Base-by-base conservation (phyloP, 2,329 filamentous ascomycete genomes). In the Beauveria bassiana region DNA sequence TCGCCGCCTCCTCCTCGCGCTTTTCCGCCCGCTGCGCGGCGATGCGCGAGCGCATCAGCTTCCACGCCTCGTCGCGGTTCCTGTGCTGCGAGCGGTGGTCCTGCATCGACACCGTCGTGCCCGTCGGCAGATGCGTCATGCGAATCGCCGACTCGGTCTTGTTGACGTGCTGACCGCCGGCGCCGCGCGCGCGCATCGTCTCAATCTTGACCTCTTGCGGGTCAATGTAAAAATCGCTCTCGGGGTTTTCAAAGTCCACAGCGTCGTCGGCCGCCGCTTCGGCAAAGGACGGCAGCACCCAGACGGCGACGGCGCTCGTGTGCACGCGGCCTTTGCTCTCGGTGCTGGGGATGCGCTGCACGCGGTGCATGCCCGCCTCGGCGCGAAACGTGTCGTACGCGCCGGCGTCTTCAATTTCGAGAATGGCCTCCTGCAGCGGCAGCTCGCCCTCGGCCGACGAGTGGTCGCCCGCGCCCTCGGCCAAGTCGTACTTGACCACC, bases 151-250 rank as follows among this genome's bases (percentile, higher is more conserved):
- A 96, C 77, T 99, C 95, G 0, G 95, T 99, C 73, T 93, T 97
- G 77, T 99, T 99, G 71, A 99, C 95, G 75, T 99, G 95, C 77
- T 99, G 95, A 1, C 95, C 95, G 38, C 95, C 95, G 0, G 95
- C 93, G 63, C 95, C 95, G 51, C 91, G 81, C 0, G 95, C 92
- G 18, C 93, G 84, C 93, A 98, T 96, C 64, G 92, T 91, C 71
- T 99, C 95, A 22, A 85, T 80, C 57, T 82, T 82, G 26, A 99
- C 91, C 63, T 99, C 93, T 64, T 86, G 82, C 6, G 90, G 86
- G 70, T 96, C 86, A 63, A 99, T 82, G 76, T 93, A 96, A 76
- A 96, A 97, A 71, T 97, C 90, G 73, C 90, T 96, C 61, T 87
- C 88, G 0, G 93, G 93, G 68, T 98, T 88, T 64, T 93, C 87